Evolutionary conservation across 2,329 filamentous ascomycete genomes (phyloP).

Genomic region (Alternaria dauci): DNA sequence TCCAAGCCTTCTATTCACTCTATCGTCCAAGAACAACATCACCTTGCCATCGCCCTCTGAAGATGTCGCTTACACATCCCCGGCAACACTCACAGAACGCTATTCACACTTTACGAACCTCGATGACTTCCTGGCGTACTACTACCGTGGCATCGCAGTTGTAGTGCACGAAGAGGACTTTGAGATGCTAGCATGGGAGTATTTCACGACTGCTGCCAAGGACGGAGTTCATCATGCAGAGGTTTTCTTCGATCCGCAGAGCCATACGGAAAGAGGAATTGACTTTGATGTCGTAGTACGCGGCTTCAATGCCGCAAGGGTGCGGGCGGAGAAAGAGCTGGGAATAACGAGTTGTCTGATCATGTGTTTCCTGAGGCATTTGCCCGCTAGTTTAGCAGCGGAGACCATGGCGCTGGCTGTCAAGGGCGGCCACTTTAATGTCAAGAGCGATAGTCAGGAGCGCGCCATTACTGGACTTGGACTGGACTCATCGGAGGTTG

Average conservation of each 20-base stretch:
- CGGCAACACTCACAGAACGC: slow-evolving; percentile 66
- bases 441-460: slow-evolving; percentile 54
- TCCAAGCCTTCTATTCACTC: slow-evolving; percentile 72
- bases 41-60: slow-evolving; percentile 58
- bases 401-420: slow-evolving; percentile 56
- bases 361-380: slow-evolving; percentile 75
- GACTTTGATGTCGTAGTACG: slow-evolving; percentile 68
- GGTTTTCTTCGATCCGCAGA: slow-evolving; percentile 83
- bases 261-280: slow-evolving; percentile 71
- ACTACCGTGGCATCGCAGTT: slow-evolving; percentile 78
- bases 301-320: slow-evolving; percentile 69
- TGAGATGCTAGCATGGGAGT: slow-evolving; percentile 74
- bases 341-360: slow-evolving; percentile 72
- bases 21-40: slow-evolving; percentile 73
- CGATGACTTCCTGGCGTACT: slow-evolving; percentile 80
- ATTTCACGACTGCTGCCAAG: slow-evolving; percentile 70
- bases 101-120: slow-evolving; percentile 74
- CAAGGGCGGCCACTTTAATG: slow-evolving; percentile 52
- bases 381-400: slow-evolving; percentile 63
- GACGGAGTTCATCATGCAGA: slow-evolving; percentile 77
- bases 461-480: slow-evolving; percentile 70
- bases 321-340: slow-evolving; percentile 68
- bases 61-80: slow-evolving; percentile 70
- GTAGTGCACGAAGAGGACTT: slow-evolving; percentile 73
- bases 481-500: slow-evolving; percentile 68